phyloP scores from a whole-genome alignment of 2,329 filamentous ascomycete genomes.

The Fusarium devonianum region DNA sequence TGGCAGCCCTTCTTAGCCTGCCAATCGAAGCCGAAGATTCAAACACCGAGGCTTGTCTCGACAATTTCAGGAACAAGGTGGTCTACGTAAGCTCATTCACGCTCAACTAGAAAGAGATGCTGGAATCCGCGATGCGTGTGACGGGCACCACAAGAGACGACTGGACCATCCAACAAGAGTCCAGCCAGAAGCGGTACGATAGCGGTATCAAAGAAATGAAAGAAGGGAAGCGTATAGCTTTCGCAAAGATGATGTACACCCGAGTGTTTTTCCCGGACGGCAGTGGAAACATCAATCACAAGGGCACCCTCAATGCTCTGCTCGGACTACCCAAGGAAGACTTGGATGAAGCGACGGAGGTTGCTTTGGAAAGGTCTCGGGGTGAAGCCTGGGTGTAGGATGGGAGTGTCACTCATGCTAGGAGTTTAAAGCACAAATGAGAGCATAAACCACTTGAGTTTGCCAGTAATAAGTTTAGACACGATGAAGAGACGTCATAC shows the following conservation, averaged over 20 bases:
- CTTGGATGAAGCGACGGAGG: conserved; percentile 2
- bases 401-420: too few relatives aligned
- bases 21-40: too few relatives aligned
- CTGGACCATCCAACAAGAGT: conserved; percentile 64
- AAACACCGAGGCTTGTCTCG: conserved; percentile 47
- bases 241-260: conserved; percentile 3
- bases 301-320: neutral
- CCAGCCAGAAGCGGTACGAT: conserved; percentile 49
- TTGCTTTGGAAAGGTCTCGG: too few relatives aligned
- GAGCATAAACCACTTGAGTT: too few relatives aligned
- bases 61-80: conserved; percentile 53
- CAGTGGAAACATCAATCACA: neutral
- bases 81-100: conserved; percentile 65
- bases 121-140: conserved; percentile 66
- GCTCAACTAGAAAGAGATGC: conserved; percentile 69
- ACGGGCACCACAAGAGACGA: conserved; percentile 64
- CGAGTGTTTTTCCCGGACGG: conserved; percentile 3
- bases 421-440: too few relatives aligned
- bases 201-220: too few relatives aligned
- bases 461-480: too few relatives aligned
- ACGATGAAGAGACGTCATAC: too few relatives aligned
- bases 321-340: neutral
- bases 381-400: too few relatives aligned
- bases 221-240: neutral
- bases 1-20: too few relatives aligned